Evolutionary conservation across 108 stramenopile species (phyloP).

Genomic region (Nannochloropsis gaditana): DNA sequence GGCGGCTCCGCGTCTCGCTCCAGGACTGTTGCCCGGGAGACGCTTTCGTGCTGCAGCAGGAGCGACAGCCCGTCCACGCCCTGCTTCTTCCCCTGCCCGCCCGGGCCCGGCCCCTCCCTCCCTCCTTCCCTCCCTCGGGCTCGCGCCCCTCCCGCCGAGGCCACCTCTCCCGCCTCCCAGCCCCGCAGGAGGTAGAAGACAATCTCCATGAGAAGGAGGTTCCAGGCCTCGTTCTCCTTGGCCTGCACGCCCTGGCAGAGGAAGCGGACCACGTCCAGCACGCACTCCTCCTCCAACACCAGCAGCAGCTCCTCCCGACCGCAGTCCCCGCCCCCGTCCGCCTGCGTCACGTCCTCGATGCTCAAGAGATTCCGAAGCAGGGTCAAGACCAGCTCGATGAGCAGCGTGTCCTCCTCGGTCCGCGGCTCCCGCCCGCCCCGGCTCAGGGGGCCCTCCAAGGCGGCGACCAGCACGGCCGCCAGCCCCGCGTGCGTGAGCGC

Average conservation of each 20-base stretch:
- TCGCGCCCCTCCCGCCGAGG: background rate
- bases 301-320: constrained; percentile 31
- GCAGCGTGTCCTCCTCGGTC: constrained; percentile 41
- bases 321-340: constrained; percentile 10
- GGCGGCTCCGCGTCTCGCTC: background rate
- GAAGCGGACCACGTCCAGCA: constrained; percentile 42
- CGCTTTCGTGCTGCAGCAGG: background rate
- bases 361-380: constrained; percentile 41
- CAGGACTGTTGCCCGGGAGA: background rate
- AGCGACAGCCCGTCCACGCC: background rate
- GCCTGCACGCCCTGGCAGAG: background rate
- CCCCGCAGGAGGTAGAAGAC: constrained; percentile 37
- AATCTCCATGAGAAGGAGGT: constrained; percentile 50
- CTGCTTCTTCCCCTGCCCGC: background rate
- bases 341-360: constrained; percentile 28
- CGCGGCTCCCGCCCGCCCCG: constrained; percentile 30
- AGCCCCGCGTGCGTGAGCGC: constrained; percentile 39
- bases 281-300: constrained; percentile 32
- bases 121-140: background rate
- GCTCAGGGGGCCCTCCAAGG: constrained; percentile 45
- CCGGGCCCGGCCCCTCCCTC: background rate
- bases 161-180: constrained; percentile 35
- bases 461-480: constrained; percentile 34
- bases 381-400: constrained; percentile 46
- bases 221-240: constrained; percentile 24